Evolutionary conservation across 768 basidiomycete genomes (phyloP).

Genomic region (Boletus bicolor): DNA sequence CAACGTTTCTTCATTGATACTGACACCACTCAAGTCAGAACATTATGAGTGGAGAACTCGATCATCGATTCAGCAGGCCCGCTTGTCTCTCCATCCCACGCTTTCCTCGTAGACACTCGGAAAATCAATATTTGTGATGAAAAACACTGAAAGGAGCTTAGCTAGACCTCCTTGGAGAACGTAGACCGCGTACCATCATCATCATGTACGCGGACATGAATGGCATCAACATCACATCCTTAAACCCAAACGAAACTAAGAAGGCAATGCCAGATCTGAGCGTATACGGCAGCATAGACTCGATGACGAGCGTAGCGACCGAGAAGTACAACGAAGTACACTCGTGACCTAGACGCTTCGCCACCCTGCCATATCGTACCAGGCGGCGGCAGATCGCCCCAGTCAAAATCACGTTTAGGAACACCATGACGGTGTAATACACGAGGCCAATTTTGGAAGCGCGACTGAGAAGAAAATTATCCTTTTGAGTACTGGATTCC

Average conservation of each 20-base stretch:
- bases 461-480: background rate
- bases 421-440: conserved; percentile 1
- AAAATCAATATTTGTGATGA: conserved; percentile 18
- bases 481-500: background rate
- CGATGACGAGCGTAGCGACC: conserved; percentile 5
- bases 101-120: conserved; percentile 1
- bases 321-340: conserved; percentile 5
- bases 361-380: background rate
- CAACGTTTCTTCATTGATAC: background rate
- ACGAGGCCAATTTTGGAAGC: background rate
- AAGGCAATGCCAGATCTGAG: conserved; percentile 4
- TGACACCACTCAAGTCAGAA: background rate
- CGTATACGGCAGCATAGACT: conserved; percentile 13
- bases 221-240: background rate
- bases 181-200: conserved; percentile 3
- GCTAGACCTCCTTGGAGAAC: background rate
- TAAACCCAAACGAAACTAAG: background rate
- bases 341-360: conserved; percentile 1
- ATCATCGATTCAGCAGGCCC: background rate
- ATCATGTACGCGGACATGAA: background rate
- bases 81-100: background rate
- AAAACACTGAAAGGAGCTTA: conserved; percentile 5
- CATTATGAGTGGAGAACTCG: conserved; percentile 1
- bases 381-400: conserved; percentile 12
- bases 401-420: conserved; percentile 6